Conservation (phyloP, 176 grass and related monocot genomes). For the Rhynchospora tenuis region DNA sequence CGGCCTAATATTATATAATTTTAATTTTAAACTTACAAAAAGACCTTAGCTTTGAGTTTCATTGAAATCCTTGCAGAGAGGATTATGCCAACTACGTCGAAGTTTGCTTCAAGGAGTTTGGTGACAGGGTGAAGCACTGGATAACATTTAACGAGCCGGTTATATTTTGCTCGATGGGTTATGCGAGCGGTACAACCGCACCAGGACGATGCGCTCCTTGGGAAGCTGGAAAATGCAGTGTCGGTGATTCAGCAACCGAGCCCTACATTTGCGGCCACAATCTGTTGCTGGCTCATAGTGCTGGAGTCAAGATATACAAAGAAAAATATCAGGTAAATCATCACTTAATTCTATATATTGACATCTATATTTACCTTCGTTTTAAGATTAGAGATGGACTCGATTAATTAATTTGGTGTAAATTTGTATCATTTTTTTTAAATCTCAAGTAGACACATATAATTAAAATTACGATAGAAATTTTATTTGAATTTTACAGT, state of each 20-base stretch:
- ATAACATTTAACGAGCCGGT: conserved; percentile 51
- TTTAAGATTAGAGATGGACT: background rate
- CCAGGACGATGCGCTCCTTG: conserved; percentile 37
- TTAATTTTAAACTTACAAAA: no score
- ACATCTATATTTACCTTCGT: background rate
- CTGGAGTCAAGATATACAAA: conserved; percentile 19
- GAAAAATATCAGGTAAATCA: conserved; percentile 26
- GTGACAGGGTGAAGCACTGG: conserved; percentile 54
- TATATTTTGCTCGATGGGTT: conserved; percentile 24
- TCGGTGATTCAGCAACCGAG: background rate
- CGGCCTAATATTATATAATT: no score
- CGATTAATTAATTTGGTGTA: no score
- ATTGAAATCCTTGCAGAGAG: conserved; percentile 27
- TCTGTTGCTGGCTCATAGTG: conserved; percentile 19
- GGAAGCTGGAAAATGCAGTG: background rate
- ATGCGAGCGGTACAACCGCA: conserved; percentile 12
- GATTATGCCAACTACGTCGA: conserved; percentile 36
- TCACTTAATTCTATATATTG: background rate
- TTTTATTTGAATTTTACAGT: no score
- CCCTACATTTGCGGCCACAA: conserved; percentile 27
- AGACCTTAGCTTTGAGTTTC: no score
- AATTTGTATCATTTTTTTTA: no score
- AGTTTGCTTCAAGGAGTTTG: conserved; percentile 46
- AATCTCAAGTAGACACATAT: no score
- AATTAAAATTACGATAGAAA: no score